These are phyloP conservation scores for Ligustrum vulgare DNA, from an alignment of 257 asterid species.

Conservation along the genomic window DNA sequence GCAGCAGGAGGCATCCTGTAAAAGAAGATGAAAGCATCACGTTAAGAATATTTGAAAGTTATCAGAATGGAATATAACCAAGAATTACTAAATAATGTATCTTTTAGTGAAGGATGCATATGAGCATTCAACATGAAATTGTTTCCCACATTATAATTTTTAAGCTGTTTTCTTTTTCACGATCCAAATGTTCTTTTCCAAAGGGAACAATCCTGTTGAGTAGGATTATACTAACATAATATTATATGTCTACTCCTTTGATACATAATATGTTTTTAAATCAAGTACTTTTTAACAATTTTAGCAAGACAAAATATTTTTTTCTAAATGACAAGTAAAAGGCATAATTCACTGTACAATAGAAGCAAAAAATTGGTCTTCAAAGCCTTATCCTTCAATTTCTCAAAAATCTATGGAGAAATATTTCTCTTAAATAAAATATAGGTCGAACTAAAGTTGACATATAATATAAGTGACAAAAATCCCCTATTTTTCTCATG, in stretches of 20 bases:
- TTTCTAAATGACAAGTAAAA: not conserved
- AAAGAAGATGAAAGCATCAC: conserved; percentile 6
- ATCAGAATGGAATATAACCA: not conserved
- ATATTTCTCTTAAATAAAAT: not conserved
- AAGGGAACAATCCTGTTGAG: conserved; percentile 7
- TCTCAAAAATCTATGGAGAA: not conserved
- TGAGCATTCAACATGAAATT: conserved; percentile 9
- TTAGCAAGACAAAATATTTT: not conserved
- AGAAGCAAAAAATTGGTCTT: conserved; percentile 2
- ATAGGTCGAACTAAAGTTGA: not conserved
- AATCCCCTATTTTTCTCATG: not conserved
- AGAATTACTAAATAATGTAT: not conserved
- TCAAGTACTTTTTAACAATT: not conserved
- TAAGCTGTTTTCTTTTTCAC: conserved; percentile 3
- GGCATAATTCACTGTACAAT: not conserved
- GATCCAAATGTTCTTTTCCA: not conserved
- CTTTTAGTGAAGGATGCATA: not conserved
- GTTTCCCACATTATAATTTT: not conserved
- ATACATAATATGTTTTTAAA: not conserved
- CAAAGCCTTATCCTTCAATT: not conserved
- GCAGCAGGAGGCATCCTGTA: conserved; percentile 78
- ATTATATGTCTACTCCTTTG: not conserved
- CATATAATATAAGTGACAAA: not conserved
- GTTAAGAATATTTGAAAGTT: not conserved
- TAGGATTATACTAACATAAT: not conserved